A percentile compares a stretch with the other conserved stretches of the same genome.
Evolutionary conservation across 2,329 filamentous ascomycete genomes (phyloP).

Genomic region (Stenocarpella maydis): DNA sequence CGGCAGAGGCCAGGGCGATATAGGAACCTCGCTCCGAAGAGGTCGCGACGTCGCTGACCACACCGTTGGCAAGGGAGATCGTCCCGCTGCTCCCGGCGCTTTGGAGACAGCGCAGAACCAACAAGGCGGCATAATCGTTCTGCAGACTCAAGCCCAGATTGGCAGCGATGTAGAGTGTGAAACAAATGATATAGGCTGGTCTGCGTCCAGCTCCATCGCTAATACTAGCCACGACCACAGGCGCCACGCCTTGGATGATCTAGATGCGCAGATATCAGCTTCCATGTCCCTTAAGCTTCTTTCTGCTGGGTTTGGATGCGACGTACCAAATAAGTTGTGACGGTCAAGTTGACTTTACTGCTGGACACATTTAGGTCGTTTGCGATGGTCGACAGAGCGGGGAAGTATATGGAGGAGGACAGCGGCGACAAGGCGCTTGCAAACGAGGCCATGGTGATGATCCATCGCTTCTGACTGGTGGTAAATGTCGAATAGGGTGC

Average conservation of each 20-base stretch:
- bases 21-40: not conserved
- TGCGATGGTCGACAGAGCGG: slow-evolving; percentile 39
- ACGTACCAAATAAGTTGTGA: slow-evolving; percentile 54
- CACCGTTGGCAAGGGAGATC: not conserved
- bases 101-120: slow-evolving; percentile 15
- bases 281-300: too few relatives aligned
- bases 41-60: not conserved
- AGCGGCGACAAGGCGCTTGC: slow-evolving; percentile 40
- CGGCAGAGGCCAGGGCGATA: not conserved
- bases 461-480: not conserved
- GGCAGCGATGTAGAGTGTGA: not conserved
- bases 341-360: slow-evolving; percentile 46
- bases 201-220: slow-evolving; percentile 33
- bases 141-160: slow-evolving; percentile 10
- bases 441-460: not conserved
- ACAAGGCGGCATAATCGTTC: not conserved
- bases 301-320: slow-evolving; percentile 44
- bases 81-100: not conserved
- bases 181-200: slow-evolving; percentile 17
- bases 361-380: slow-evolving; percentile 37
- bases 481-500: not conserved
- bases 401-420: slow-evolving; percentile 42
- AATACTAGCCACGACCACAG: too few relatives aligned
- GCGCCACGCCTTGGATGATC: slow-evolving; percentile 30
- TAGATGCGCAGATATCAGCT: too few relatives aligned